Percentiles rank a stretch among this genome's conserved stretches.
These are phyloP conservation scores for Monilinia fructigena DNA, from an alignment of 2,329 filamentous ascomycete genomes.

Conservation along the genomic window DNA sequence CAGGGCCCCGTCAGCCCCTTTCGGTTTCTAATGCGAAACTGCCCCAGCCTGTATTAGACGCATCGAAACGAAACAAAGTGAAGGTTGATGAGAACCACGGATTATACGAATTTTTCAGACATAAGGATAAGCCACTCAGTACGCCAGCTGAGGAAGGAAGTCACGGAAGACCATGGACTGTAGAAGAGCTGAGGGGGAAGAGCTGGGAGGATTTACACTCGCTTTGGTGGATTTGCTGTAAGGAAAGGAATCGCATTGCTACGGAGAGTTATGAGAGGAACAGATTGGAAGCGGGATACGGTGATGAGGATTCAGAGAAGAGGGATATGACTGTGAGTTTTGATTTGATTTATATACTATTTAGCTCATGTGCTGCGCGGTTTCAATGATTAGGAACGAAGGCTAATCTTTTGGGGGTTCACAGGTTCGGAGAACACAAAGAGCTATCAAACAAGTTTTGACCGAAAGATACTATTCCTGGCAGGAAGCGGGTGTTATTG, in stretches of 20 bases:
- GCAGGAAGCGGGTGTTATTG: slow-evolving; percentile 70
- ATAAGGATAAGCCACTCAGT: slow-evolving; percentile 64
- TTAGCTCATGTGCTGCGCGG: slow-evolving; percentile 13
- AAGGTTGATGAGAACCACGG: slow-evolving; percentile 72
- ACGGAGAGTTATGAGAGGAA: slow-evolving; percentile 71
- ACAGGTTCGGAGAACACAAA: slow-evolving; percentile 75
- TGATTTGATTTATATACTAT: background rate
- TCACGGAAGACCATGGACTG: slow-evolving; percentile 80
- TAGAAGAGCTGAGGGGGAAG: slow-evolving; percentile 82
- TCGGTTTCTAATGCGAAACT: slow-evolving; percentile 70
- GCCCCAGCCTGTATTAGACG: slow-evolving; percentile 66
- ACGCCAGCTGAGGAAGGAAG: slow-evolving; percentile 68
- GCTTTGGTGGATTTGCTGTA: slow-evolving; percentile 92
- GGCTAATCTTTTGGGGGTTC: slow-evolving; percentile 23
- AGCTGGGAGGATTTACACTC: slow-evolving; percentile 90
- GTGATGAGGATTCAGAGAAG: slow-evolving; percentile 62
- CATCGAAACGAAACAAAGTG: slow-evolving; percentile 54
- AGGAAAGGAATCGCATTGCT: slow-evolving; percentile 85
- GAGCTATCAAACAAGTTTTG: slow-evolving; percentile 77
- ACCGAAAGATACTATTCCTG: slow-evolving; percentile 88
- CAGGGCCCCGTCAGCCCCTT: slow-evolving; percentile 71
- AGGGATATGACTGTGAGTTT: slow-evolving; percentile 66
- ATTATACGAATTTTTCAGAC: slow-evolving; percentile 88
- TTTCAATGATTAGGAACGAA: background rate
- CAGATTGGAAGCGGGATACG: slow-evolving; percentile 69